Evolutionary conservation across 2,329 filamentous ascomycete species (phyloP).

Genomic region (Ascochyta clinopodiicola): DNA sequence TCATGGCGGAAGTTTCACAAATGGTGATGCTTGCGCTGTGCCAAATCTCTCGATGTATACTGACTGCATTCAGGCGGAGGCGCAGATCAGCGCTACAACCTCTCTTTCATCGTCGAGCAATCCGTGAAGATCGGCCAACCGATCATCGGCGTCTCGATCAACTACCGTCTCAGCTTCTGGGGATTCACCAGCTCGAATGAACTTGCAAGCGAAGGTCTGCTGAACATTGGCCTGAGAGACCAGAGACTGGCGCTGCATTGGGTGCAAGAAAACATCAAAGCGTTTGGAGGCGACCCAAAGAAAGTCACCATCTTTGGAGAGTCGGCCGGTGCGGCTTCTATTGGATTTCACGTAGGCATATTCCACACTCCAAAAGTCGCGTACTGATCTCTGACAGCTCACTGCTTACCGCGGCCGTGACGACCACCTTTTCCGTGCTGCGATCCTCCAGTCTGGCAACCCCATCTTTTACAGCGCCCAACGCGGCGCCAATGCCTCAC

Average conservation of each 20-base stretch:
- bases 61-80: slow-evolving; percentile 27
- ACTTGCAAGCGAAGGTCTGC: slow-evolving; percentile 25
- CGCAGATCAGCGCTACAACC: slow-evolving; percentile 59
- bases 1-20: slow-evolving; percentile 45
- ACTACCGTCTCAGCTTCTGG: slow-evolving; percentile 38
- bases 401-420: slow-evolving; percentile 55
- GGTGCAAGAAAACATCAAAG: slow-evolving; percentile 56
- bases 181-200: slow-evolving; percentile 23
- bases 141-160: slow-evolving; percentile 32
- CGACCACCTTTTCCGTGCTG: slow-evolving; percentile 54
- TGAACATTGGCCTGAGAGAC: slow-evolving; percentile 62
- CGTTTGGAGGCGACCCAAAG: slow-evolving; percentile 56
- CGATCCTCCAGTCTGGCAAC: slow-evolving; percentile 52
- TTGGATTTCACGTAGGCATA: slow-evolving; percentile 47
- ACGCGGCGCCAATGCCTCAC: slow-evolving; percentile 13
- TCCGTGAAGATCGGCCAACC: slow-evolving; percentile 33
- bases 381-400: slow-evolving; percentile 49
- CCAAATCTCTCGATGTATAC: background rate
- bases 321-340: slow-evolving; percentile 32
- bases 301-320: slow-evolving; percentile 56
- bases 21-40: background rate
- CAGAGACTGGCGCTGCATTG: slow-evolving; percentile 61
- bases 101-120: slow-evolving; percentile 48
- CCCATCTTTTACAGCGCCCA: slow-evolving; percentile 35
- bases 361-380: slow-evolving; percentile 24